Evolutionary conservation across 2,329 filamentous ascomycete genomes (phyloP).

Genomic region (Diaporthe helianthi): DNA sequence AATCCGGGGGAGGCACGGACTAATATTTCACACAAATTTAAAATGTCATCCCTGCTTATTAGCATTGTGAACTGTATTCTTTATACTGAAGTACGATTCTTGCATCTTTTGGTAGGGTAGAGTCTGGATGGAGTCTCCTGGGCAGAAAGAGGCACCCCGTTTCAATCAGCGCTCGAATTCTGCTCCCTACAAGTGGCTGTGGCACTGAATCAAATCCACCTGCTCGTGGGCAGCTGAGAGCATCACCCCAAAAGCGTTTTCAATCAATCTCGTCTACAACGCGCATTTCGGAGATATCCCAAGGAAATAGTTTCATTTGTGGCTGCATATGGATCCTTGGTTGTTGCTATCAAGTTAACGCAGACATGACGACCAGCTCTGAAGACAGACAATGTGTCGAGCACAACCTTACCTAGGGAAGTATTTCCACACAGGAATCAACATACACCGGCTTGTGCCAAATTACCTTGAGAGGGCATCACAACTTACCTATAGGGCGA

Average conservation of each 20-base stretch:
- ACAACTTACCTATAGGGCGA: no score
- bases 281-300: no score
- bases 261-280: no score
- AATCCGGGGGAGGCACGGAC: background rate
- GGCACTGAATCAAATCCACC: no score
- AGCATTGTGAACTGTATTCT: background rate
- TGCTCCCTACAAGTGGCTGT: no score
- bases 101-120: no score
- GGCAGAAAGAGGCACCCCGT: no score
- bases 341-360: background rate
- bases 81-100: background rate
- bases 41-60: background rate
- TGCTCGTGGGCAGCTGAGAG: no score
- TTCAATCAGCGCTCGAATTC: no score
- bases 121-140: no score
- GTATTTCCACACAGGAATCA: background rate
- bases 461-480: background rate
- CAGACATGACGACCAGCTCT: background rate
- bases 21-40: background rate
- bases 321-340: background rate
- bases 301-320: background rate
- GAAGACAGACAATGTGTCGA: background rate
- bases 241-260: no score
- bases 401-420: no score
- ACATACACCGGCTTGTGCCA: background rate